Evolutionary conservation across 306 rosid species (phyloP).

Genomic region (Gynostemma pentaphyllum): DNA sequence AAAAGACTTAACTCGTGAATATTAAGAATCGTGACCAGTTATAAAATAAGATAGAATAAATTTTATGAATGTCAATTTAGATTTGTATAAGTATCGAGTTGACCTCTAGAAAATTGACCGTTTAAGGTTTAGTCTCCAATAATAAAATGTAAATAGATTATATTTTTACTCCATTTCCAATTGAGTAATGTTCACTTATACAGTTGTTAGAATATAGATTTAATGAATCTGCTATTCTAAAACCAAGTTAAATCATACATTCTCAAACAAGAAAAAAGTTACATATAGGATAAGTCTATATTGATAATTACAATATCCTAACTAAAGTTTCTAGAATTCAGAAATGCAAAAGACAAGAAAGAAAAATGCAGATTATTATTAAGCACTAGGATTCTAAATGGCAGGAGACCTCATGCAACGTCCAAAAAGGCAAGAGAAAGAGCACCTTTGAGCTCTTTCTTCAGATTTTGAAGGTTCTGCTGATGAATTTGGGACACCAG

Average conservation of each 20-base stretch:
- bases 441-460: slow-evolving; percentile 23
- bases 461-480: slow-evolving; percentile 11
- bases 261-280: too few relatives aligned
- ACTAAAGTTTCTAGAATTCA: neutral
- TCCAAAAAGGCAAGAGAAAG: slow-evolving; percentile 24
- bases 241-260: too few relatives aligned
- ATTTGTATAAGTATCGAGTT: too few relatives aligned
- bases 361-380: neutral
- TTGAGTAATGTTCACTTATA: neutral
- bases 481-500: slow-evolving; percentile 9
- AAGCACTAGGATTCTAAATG: neutral
- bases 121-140: too few relatives aligned
- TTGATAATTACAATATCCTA: too few relatives aligned
- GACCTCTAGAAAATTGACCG: too few relatives aligned
- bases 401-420: slow-evolving; percentile 33
- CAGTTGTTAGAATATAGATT: too few relatives aligned
- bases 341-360: neutral
- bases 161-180: neutral
- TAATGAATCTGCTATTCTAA: too few relatives aligned
- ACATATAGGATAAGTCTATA: too few relatives aligned
- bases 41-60: too few relatives aligned
- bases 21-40: too few relatives aligned
- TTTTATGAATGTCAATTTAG: too few relatives aligned
- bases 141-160: neutral
- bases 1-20: neutral